Conservation (phyloP, 2,329 filamentous ascomycete species). For the Fusarium palustre region DNA sequence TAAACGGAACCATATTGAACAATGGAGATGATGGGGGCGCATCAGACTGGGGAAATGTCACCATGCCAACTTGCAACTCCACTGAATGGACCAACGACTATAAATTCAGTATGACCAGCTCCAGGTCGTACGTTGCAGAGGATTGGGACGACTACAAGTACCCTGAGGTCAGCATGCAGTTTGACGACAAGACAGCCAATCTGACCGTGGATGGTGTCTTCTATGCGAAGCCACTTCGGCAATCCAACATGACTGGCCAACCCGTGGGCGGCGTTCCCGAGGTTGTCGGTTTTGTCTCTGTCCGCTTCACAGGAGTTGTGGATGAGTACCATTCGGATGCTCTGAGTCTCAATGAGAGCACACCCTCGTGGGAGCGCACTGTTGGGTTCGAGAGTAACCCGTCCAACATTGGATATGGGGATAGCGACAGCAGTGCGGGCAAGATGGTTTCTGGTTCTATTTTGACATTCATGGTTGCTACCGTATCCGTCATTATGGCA, state of each 20-base stretch:
- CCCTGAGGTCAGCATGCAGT: not conserved
- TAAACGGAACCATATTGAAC: not conserved
- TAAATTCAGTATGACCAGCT: accelerated
- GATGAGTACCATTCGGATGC: constrained; percentile 11
- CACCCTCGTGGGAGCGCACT: not conserved
- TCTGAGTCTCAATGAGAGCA: not conserved
- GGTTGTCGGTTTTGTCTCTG: not conserved
- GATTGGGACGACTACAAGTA: constrained; percentile 4
- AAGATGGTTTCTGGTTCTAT: not conserved
- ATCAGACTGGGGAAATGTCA: not conserved
- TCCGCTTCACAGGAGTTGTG: not conserved
- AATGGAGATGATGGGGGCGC: accelerated
- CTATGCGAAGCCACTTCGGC: not conserved
- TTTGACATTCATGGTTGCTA: not conserved
- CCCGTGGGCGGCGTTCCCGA: not conserved
- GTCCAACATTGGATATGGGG: not conserved
- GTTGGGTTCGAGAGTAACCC: constrained; percentile 11
- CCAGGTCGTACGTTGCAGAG: accelerated
- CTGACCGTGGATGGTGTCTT: not conserved
- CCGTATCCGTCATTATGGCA: not conserved
- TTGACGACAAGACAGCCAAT: constrained; percentile 13
- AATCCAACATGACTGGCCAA: not conserved
- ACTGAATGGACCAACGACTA: not conserved
- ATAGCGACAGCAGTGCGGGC: not conserved
- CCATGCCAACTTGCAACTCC: constrained; percentile 10